Evolutionary conservation across 2,329 filamentous ascomycete genomes (phyloP).

Genomic region (Colletotrichum tanaceti): DNA sequence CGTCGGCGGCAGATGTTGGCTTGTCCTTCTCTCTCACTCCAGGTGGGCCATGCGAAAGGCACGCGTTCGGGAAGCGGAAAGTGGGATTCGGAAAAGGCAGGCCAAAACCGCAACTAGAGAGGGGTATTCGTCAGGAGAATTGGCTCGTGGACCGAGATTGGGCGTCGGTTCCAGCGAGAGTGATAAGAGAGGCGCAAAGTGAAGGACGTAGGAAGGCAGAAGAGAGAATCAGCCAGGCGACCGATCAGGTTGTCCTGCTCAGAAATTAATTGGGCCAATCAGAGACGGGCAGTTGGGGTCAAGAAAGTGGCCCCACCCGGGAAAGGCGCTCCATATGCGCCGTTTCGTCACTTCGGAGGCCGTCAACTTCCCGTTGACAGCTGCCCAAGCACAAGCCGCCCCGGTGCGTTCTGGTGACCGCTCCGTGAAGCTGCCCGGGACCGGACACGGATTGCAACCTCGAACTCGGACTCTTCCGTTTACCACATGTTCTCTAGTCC

Average conservation of each 20-base stretch:
- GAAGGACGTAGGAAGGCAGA: constrained; percentile 4
- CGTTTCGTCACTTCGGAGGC: not conserved
- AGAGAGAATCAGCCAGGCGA: constrained; percentile 20
- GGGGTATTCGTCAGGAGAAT: not conserved
- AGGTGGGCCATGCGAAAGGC: constrained; percentile 12
- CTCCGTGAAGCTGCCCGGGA: not conserved
- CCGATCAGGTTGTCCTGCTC: constrained; percentile 11
- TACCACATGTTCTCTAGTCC: not conserved
- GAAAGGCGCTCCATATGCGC: not conserved
- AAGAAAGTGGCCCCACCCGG: constrained; percentile 4
- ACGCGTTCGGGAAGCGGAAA: not conserved
- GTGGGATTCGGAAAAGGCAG: not conserved
- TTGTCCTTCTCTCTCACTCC: constrained; percentile 1
- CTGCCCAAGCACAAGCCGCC: constrained; percentile 1
- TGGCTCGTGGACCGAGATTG: constrained; percentile 10
- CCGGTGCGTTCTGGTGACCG: not conserved
- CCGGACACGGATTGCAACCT: not conserved
- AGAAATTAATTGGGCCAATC: constrained; percentile 32
- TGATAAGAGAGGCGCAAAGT: not conserved
- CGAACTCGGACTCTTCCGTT: not conserved
- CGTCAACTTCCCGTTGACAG: constrained; percentile 5
- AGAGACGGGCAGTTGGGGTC: not conserved
- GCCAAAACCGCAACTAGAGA: not conserved
- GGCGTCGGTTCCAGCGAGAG: not conserved
- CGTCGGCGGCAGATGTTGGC: constrained; percentile 15